phyloP scores from a whole-genome alignment of 164 flowering plant genomes.

The Hamamelis virginiana region DNA sequence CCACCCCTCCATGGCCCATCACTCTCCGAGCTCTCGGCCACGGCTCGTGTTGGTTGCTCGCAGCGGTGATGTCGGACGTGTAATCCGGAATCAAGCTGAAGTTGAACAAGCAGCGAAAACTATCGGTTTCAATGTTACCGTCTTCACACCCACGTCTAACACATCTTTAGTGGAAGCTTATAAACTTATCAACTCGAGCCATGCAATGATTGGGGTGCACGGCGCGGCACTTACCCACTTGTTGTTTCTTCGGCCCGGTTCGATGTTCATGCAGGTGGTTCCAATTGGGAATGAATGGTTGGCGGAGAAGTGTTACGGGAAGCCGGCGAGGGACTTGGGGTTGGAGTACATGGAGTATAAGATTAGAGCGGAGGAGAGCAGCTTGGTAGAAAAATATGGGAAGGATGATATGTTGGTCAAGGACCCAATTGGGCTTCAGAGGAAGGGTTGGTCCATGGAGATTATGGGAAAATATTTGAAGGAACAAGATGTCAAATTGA shows the following conservation, averaged over 20 bases:
- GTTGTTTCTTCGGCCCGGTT: slow-evolving; percentile 33
- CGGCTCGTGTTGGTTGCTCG: slow-evolving; percentile 37
- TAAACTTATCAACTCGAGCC: slow-evolving; percentile 37
- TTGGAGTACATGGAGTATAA: slow-evolving; percentile 35
- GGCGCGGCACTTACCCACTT: slow-evolving; percentile 43
- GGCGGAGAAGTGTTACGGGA: slow-evolving; percentile 26
- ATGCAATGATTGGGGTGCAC: slow-evolving; percentile 46
- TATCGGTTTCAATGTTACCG: slow-evolving; percentile 46
- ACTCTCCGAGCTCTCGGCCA: slow-evolving; percentile 20
- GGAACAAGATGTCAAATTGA: slow-evolving; percentile 47
- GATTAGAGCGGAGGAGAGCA: slow-evolving; percentile 31
- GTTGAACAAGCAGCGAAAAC: slow-evolving; percentile 23
- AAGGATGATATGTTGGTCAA: slow-evolving; percentile 36
- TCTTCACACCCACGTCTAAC: slow-evolving; percentile 31
- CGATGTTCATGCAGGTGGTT: slow-evolving; percentile 35
- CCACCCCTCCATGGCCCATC: neutral
- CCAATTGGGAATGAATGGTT: slow-evolving; percentile 33
- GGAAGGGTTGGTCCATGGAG: slow-evolving; percentile 22
- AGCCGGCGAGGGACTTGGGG: slow-evolving; percentile 27
- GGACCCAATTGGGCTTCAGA: slow-evolving; percentile 29
- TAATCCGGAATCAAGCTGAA: slow-evolving; percentile 33
- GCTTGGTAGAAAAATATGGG: slow-evolving; percentile 42
- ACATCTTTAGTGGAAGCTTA: slow-evolving; percentile 32
- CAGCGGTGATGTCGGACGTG: slow-evolving; percentile 26
- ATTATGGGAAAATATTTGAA: slow-evolving; percentile 40